Evolutionary conservation across 768 basidiomycete species (phyloP).

Genomic region (Termitomyces sp.): DNA sequence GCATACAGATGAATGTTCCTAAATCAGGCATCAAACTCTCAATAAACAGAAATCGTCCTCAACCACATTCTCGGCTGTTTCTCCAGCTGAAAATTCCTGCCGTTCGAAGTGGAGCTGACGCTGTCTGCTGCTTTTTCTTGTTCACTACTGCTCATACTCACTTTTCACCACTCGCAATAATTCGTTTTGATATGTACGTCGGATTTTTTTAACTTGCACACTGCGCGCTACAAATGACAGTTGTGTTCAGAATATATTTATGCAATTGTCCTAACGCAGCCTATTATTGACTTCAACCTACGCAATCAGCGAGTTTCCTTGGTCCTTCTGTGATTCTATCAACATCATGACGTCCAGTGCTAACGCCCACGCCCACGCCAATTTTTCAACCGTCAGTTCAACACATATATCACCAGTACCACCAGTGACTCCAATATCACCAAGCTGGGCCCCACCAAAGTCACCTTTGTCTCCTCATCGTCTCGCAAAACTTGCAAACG

Average conservation of each 20-base stretch:
- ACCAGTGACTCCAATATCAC: slow-evolving; percentile 26
- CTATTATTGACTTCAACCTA: background rate
- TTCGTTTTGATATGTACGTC: slow-evolving; percentile 6
- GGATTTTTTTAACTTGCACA: background rate
- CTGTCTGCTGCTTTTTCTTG: background rate
- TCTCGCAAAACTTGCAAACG: slow-evolving; percentile 81
- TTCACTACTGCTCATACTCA: background rate
- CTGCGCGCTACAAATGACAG: slow-evolving; percentile 2
- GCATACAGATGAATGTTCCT: slow-evolving; percentile 5
- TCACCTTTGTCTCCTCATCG: slow-evolving; percentile 72
- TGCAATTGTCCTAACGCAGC: slow-evolving; percentile 5
- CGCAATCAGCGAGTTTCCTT: background rate
- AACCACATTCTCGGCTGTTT: background rate
- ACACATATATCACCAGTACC: slow-evolving; percentile 20
- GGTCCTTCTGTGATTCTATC: background rate
- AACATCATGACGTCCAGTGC: slow-evolving; percentile 22
- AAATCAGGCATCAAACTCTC: slow-evolving; percentile 10
- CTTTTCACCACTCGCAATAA: background rate
- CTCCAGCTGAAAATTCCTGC: background rate
- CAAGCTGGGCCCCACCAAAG: slow-evolving; percentile 62
- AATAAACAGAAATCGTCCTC: background rate
- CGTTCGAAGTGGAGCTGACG: background rate
- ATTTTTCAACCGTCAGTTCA: slow-evolving; percentile 17
- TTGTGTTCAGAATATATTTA: slow-evolving; percentile 4
- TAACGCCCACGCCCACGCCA: slow-evolving; percentile 17